Percentiles rank a stretch among this genome's conserved stretches.
Evolutionary conservation across 345 rosid species (phyloP).

Genomic region (Triadica sebifera): DNA sequence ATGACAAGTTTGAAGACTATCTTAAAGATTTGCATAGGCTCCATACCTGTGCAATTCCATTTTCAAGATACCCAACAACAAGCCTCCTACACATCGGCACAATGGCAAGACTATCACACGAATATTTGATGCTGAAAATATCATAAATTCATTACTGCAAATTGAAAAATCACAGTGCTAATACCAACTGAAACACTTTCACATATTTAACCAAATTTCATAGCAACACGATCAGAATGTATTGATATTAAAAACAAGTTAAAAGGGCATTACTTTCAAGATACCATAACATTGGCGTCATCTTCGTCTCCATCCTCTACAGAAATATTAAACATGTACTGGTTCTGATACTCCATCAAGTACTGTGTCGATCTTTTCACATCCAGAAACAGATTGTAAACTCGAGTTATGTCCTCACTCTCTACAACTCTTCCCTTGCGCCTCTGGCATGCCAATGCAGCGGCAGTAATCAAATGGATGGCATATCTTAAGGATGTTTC

Average conservation of each 20-base stretch:
- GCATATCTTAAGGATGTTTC: constrained; percentile 93
- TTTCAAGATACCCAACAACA: too few species aligned
- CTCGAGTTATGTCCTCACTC: constrained; percentile 69
- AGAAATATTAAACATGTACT: constrained; percentile 76
- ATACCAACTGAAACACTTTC: not conserved
- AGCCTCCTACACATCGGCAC: not conserved
- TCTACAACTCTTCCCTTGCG: constrained; percentile 74
- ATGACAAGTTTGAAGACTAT: not conserved
- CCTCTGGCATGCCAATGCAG: constrained; percentile 81
- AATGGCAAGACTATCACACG: not conserved
- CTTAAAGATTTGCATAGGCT: not conserved
- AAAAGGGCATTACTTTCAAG: constrained; percentile 21
- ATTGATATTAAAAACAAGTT: not conserved
- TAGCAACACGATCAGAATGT: not conserved
- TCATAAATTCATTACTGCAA: not conserved
- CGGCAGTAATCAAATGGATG: constrained; percentile 78
- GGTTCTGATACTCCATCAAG: constrained; percentile 79
- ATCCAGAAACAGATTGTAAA: constrained; percentile 75
- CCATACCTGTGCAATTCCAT: not conserved
- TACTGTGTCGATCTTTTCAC: constrained; percentile 93
- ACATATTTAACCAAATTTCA: not conserved
- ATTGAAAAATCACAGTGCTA: not conserved
- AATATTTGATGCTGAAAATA: constrained; percentile 4
- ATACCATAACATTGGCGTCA: constrained; percentile 46
- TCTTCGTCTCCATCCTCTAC: constrained; percentile 43